phyloP scores from a whole-genome alignment of 306 rosid genomes.

The Lupinus albus region DNA sequence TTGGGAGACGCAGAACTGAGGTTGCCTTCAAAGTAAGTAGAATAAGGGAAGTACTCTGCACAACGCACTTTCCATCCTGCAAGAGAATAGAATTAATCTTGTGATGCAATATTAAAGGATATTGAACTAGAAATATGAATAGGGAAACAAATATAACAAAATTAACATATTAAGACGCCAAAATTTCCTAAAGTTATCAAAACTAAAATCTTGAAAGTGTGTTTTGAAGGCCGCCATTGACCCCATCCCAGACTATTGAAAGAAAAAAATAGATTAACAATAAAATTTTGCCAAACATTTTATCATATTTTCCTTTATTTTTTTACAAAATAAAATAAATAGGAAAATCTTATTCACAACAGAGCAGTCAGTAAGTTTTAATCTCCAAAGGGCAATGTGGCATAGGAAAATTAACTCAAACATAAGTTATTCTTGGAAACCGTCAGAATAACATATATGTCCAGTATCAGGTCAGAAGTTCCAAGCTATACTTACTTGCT shows the following conservation, averaged over 20 bases:
- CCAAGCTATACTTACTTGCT: conserved; percentile 57
- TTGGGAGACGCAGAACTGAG: conserved; percentile 74
- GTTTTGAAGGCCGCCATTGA: conserved; percentile 10
- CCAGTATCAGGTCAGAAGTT: background rate
- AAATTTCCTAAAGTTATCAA: too few relatives aligned
- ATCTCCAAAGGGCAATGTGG: background rate
- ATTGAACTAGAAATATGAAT: too few relatives aligned
- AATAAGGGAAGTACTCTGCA: conserved; percentile 74
- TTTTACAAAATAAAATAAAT: background rate
- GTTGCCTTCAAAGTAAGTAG: conserved; percentile 73
- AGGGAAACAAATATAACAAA: too few relatives aligned
- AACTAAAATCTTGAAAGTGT: background rate
- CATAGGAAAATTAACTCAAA: conserved; percentile 9
- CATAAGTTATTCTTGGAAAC: background rate
- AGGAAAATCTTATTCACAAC: conserved; percentile 1
- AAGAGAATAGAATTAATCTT: too few relatives aligned
- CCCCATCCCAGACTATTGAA: background rate
- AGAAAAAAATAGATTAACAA: too few relatives aligned
- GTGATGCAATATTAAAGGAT: too few relatives aligned
- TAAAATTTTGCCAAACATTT: conserved; percentile 17
- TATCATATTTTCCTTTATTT: conserved; percentile 2
- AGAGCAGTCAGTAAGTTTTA: conserved; percentile 6
- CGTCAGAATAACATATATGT: background rate
- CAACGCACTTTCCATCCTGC: conserved; percentile 93
- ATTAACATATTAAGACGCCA: too few relatives aligned